Evolutionary conservation across 306 rosid genomes (phyloP), one percentile per base, ranked within the genome.

Genomic region (Hippophae rhamnoides): DNA sequence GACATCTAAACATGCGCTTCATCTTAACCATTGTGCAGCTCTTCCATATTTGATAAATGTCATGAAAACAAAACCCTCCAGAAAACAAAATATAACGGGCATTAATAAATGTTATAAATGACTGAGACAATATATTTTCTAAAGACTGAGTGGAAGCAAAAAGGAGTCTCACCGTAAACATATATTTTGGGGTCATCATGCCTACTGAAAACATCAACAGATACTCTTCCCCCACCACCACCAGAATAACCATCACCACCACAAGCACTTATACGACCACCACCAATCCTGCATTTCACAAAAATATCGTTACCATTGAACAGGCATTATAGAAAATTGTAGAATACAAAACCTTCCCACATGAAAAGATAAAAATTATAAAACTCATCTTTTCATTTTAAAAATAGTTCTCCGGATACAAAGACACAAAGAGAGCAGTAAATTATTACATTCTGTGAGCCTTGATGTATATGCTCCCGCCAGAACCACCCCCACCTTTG

Each of bases 401-500:
- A 13, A 49, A 49, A 49, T 10, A 11, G 38, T 31, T 31, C 38
- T 31, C 38, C 3, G 5, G 38, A 31, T 31, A 4, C 38, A 31
- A 31, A 31, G 5, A 31, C 38, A 57, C 13, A 66, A 60, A 64
- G 45, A 53, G 45, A 59, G 47, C 26, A 45, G 31, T 53, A 18
- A 71, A 43, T 61, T 42, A 72, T 81, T 81, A 93, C 99, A 93
- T 88, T 82, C 81, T 88, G 65, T 68, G 60, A 72, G 88, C 99
- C 70, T 65, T 79, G 92, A 93, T 86, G 81, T 78, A 79, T 79
- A 88, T 77, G 68, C 99, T 89, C 78, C 99, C 99, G 58, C 95
- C 99, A 13, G 99, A 93, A 70, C 99, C 99, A 58, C 99, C 99
- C 47, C 99, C 99, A 11, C 99, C 99, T 57, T 75, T 80, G 47